Base-by-base conservation (phyloP, 2,329 filamentous ascomycete genomes). In the Graphium sp. region DNA sequence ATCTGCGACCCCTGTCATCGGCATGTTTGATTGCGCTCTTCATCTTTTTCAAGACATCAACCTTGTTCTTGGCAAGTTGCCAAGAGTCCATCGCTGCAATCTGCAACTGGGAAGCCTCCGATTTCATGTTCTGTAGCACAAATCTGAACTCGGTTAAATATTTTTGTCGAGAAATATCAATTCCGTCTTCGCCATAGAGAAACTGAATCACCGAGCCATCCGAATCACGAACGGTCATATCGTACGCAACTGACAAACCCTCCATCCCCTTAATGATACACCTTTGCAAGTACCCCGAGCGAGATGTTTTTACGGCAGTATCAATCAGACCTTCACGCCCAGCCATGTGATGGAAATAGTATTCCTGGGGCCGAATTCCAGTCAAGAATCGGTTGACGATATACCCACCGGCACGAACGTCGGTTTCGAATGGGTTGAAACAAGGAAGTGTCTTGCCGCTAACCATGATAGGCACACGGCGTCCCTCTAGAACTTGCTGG, bases 231-330 rank as follows among this genome's bases (percentile, higher is more conserved):
- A 98, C 89, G 2, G 85, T 91, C 7, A 77, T 85, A 45, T 98
- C 89, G 48, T 98, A 95, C 35, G 85, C 74, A 3, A 92, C 84
- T 42, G 74, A 78, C 24, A 95, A 62, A 4, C 89, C 89, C 52
- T 98, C 89, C 79, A 98, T 91, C 35, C 89, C 89, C 58, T 98
- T 98, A 58, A 98, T 91, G 36, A 98, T 66, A 64, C 89, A 98
- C 47, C 91, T 69, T 49, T 98, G 89, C 29, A 98, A 62, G 47
- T 98, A 98, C 35, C 89, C 91, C 17, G 89, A 95, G 46, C 89
- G 77, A 7, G 87, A 92, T 2, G 89, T 98, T 58, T 98, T 98
- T 50, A 98, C 89, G 37, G 89, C 89, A 13, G 89, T 98, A 66
- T 98, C 89, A 47, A 98, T 98, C 39, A 98, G 61, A 62, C 89